phyloP scores from a whole-genome alignment of 495 filamentous ascomycete species.

The Xylaria sp. region DNA sequence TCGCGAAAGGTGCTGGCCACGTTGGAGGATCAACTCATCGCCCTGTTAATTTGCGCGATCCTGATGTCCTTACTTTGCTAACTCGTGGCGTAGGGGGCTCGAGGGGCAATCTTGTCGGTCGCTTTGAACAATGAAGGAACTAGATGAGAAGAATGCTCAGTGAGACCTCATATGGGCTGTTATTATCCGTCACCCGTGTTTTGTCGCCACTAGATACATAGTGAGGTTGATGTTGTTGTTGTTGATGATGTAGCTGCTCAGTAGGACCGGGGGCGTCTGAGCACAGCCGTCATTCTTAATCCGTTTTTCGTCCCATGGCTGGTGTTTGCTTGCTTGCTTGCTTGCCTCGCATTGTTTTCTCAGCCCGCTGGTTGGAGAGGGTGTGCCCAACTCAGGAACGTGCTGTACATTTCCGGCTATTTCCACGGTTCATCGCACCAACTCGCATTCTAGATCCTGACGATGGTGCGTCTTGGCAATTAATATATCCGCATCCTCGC shows the following conservation, averaged over 20 bases:
- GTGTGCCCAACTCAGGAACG: conserved; percentile 29
- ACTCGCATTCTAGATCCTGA: conserved; percentile 33
- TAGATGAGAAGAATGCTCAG: neutral
- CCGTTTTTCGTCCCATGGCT: neutral
- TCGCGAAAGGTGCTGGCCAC: conserved; percentile 14
- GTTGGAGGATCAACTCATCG: conserved; percentile 19
- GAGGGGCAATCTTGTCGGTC: neutral
- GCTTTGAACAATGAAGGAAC: neutral
- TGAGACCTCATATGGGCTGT: conserved; percentile 9
- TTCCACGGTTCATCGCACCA: conserved; percentile 27
- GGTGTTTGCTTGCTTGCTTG: conserved; percentile 23
- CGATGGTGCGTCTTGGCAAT: conserved; percentile 33
- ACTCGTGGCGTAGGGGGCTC: neutral
- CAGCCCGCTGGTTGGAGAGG: conserved; percentile 23
- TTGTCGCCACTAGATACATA: conserved; percentile 11
- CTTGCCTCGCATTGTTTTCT: conserved; percentile 21
- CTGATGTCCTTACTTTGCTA: neutral
- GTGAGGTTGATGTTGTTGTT: neutral
- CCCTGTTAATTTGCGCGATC: conserved; percentile 13
- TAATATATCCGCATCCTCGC: conserved; percentile 33
- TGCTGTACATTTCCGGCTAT: conserved; percentile 40
- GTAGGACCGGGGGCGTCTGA: neutral
- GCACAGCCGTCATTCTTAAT: neutral
- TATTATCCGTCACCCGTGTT: conserved; percentile 10
- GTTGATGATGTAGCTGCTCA: neutral